These are phyloP conservation scores for Boletus sp. DNA, from an alignment of 768 basidiomycete species.

Conservation along the genomic window DNA sequence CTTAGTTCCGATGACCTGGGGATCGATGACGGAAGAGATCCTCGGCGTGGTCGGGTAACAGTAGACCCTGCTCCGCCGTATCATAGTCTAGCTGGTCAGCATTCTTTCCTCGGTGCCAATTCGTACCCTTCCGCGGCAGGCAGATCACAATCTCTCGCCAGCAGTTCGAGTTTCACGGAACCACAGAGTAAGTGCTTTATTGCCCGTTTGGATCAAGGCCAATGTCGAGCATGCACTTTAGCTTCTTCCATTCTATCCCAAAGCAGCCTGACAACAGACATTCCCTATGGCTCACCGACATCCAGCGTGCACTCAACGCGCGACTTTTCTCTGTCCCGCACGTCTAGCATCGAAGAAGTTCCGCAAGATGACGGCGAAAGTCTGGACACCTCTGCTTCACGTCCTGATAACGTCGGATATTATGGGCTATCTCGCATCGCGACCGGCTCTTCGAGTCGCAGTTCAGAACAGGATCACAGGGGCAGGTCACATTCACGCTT, in stretches of 20 bases:
- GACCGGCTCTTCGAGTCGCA: slow-evolving; percentile 14
- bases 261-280: neutral
- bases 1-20: slow-evolving; percentile 8
- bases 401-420: slow-evolving; percentile 5
- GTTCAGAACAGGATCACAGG: slow-evolving; percentile 24
- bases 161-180: slow-evolving; percentile 8
- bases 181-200: slow-evolving; percentile 9
- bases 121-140: neutral
- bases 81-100: slow-evolving; percentile 9
- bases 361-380: slow-evolving; percentile 31
- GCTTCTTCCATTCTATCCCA: slow-evolving; percentile 7
- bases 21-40: neutral
- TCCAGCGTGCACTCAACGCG: slow-evolving; percentile 8
- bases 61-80: slow-evolving; percentile 34
- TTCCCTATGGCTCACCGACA: slow-evolving; percentile 4
- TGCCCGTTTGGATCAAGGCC: neutral
- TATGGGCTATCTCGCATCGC: slow-evolving; percentile 16
- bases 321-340: slow-evolving; percentile 31
- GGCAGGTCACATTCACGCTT: slow-evolving; percentile 46
- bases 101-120: neutral
- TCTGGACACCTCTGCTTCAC: slow-evolving; percentile 4
- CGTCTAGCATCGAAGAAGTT: slow-evolving; percentile 41
- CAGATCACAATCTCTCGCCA: slow-evolving; percentile 9
- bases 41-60: neutral
- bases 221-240: slow-evolving; percentile 1